A percentile compares a stretch with the other conserved stretches of the same genome.
Evolutionary conservation across 2,329 filamentous ascomycete genomes (phyloP).

Genomic region (Apiospora rasikravindrae): DNA sequence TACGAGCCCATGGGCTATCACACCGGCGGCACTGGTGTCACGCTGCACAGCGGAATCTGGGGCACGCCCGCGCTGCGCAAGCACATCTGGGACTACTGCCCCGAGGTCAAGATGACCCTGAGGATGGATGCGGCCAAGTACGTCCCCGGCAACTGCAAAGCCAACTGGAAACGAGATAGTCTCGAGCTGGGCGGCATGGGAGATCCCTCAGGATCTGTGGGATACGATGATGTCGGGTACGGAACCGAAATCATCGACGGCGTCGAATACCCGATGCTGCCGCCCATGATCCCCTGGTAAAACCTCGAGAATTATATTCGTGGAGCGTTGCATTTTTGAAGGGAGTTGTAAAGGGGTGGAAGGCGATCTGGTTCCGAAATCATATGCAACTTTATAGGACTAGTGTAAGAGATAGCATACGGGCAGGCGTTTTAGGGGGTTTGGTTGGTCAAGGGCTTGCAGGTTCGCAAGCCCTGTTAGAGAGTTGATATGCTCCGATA

Average conservation of each 20-base stretch:
- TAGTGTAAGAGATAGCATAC: background rate
- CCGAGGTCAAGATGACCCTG: constrained; percentile 63
- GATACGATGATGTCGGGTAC: constrained; percentile 36
- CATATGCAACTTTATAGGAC: background rate
- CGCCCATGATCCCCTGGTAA: constrained; percentile 26
- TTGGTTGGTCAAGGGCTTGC: background rate
- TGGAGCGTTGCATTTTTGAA: background rate
- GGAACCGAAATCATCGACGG: constrained; percentile 49
- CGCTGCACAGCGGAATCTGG: constrained; percentile 54
- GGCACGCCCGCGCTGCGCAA: constrained; percentile 51
- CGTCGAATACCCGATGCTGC: constrained; percentile 46
- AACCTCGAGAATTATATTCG: constrained; percentile 26
- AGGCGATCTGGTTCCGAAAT: background rate
- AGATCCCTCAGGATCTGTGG: constrained; percentile 28
- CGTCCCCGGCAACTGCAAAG: constrained; percentile 53
- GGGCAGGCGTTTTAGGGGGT: background rate
- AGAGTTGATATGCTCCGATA: background rate
- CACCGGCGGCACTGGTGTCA: constrained; percentile 54
- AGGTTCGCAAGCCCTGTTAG: background rate
- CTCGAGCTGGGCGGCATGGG: constrained; percentile 24
- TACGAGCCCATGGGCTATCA: constrained; percentile 66
- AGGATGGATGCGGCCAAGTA: constrained; percentile 59
- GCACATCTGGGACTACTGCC: constrained; percentile 62
- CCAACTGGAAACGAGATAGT: constrained; percentile 50
- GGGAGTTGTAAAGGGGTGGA: background rate